These are phyloP conservation scores for Phytophthora crassamura DNA, from an alignment of 352 stramenopile species.

Conservation along the genomic window DNA sequence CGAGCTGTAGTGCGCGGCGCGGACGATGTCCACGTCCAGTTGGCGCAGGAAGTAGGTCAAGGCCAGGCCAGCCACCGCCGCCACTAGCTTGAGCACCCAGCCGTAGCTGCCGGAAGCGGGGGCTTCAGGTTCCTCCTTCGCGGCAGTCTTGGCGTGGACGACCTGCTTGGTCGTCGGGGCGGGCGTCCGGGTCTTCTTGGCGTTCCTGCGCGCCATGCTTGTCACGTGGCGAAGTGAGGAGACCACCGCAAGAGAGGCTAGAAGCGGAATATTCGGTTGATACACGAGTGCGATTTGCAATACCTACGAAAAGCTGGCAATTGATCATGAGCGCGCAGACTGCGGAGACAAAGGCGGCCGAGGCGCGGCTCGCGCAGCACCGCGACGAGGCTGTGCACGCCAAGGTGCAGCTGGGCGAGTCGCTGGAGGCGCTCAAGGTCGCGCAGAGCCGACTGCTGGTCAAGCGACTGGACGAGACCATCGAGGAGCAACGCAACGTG, in stretches of 20 bases:
- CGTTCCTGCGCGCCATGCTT: constrained; percentile 39
- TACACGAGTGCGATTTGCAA: constrained; percentile 14
- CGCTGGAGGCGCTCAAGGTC: constrained; percentile 47
- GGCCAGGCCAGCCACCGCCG: constrained; percentile 13
- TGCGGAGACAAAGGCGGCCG: constrained; percentile 37
- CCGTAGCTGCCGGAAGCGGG: constrained; percentile 19
- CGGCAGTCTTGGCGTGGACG: constrained; percentile 8
- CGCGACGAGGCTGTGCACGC: constrained; percentile 36
- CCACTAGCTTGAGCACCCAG: constrained; percentile 39
- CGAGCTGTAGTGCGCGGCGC: constrained; percentile 39
- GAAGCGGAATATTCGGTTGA: constrained; percentile 19
- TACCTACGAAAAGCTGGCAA: background rate
- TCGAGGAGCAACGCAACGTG: constrained; percentile 59
- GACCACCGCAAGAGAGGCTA: background rate
- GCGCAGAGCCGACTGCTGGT: constrained; percentile 49
- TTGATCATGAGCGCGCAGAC: constrained; percentile 23
- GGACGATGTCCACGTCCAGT: constrained; percentile 26
- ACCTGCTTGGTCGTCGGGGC: constrained; percentile 20
- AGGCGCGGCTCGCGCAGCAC: constrained; percentile 41
- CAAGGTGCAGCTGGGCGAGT: constrained; percentile 43
- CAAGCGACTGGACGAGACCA: constrained; percentile 57
- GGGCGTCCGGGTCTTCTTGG: constrained; percentile 22
- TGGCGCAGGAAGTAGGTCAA: constrained; percentile 34
- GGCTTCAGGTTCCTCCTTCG: constrained; percentile 1
- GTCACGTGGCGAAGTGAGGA: constrained; percentile 8